Evolutionary conservation across 345 rosid species (phyloP).

Genomic region (Citrus hindsii): DNA sequence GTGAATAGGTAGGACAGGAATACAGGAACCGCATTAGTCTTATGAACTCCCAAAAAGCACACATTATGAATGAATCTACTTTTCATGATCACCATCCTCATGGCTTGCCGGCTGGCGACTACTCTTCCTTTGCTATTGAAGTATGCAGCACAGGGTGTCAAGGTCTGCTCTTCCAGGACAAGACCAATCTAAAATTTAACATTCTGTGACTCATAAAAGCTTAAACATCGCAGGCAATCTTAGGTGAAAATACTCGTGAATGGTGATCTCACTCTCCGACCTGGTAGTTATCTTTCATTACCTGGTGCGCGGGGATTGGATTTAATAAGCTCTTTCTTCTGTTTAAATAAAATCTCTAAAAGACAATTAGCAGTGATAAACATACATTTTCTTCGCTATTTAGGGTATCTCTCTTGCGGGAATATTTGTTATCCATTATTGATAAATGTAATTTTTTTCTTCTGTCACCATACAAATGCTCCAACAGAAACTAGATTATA

Average conservation of each 20-base stretch:
- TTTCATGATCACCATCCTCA: not conserved
- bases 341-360: not conserved
- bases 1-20: not conserved
- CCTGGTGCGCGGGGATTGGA: not conserved
- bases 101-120: not conserved
- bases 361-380: not conserved
- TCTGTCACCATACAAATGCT: not conserved
- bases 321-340: not conserved
- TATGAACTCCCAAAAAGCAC: not conserved
- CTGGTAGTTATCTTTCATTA: too few species aligned
- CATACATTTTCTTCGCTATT: too few species aligned
- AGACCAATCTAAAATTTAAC: not conserved
- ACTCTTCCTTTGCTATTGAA: not conserved
- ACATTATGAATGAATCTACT: not conserved
- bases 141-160: not conserved
- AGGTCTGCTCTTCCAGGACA: too few species aligned
- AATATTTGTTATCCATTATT: not conserved
- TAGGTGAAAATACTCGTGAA: not conserved
- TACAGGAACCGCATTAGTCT: not conserved
- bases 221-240: not conserved
- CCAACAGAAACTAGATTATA: not conserved
- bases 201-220: not conserved
- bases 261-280: not conserved
- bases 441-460: not conserved
- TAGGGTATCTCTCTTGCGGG: not conserved